Evolutionary conservation across 192 early-diverging fungal genomes (phyloP).

Genomic region (Thamnidium elegans): DNA sequence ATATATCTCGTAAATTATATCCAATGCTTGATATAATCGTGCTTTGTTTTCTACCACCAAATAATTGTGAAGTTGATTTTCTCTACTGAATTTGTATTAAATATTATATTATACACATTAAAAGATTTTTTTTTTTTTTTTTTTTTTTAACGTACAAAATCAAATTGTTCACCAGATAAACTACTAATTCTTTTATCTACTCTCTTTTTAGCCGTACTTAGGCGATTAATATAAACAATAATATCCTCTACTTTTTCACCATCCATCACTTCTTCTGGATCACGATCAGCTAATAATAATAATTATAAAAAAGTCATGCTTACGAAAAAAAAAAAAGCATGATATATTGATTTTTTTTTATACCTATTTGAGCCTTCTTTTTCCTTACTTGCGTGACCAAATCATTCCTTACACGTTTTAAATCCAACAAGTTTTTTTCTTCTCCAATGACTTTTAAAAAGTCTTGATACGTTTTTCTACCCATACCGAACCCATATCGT

Average conservation of each 20-base stretch:
- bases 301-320: not conserved
- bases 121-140: not conserved
- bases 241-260: slow-evolving; percentile 74
- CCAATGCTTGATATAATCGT: not conserved
- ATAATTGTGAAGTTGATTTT: slow-evolving; percentile 19
- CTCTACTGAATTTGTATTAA: slow-evolving; percentile 8
- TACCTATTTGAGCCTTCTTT: slow-evolving; percentile 56
- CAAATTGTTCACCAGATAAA: slow-evolving; percentile 47
- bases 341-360: not conserved
- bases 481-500: slow-evolving; percentile 18
- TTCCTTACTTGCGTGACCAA: slow-evolving; percentile 74
- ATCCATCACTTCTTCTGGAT: slow-evolving; percentile 75
- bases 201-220: slow-evolving; percentile 67
- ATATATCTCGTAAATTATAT: slow-evolving; percentile 47
- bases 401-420: slow-evolving; percentile 64
- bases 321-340: not conserved
- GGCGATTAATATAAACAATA: slow-evolving; percentile 69
- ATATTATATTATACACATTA: not conserved
- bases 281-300: slow-evolving; percentile 52
- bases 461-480: slow-evolving; percentile 59
- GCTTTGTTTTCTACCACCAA: slow-evolving; percentile 21
- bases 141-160: slow-evolving; percentile 30
- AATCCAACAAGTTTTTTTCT: slow-evolving; percentile 59
- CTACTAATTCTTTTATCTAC: slow-evolving; percentile 69
- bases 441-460: slow-evolving; percentile 71